A percentile compares a stretch with the other conserved stretches of the same genome.
Evolutionary conservation across 208 protist genomes (phyloP).

Genomic region (Crithidia brevicula): DNA sequence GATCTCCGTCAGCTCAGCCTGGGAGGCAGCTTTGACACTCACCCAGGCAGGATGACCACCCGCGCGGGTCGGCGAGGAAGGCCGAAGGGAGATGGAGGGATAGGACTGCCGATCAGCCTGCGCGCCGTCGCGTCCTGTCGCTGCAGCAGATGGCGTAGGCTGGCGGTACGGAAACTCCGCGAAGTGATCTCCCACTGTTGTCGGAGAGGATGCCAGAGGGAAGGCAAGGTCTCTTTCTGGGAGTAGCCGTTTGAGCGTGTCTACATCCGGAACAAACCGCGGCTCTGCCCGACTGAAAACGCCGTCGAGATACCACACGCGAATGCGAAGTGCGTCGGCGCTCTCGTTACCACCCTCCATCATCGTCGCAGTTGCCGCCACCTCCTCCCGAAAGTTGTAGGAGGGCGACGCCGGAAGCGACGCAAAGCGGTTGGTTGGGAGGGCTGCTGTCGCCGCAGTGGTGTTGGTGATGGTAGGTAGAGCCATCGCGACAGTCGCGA

Average conservation of each 20-base stretch:
- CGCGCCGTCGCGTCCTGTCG: background rate
- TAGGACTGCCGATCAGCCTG: background rate
- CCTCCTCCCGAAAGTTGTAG: background rate
- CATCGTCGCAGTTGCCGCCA: background rate
- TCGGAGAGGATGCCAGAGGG: background rate
- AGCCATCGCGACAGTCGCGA: background rate
- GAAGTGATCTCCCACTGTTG: conserved; percentile 11
- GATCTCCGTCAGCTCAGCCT: conserved; percentile 30
- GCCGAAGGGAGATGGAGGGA: conserved; percentile 7
- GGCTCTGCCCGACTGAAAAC: conserved; percentile 7
- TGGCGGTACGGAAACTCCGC: background rate
- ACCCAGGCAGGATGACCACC: conserved; percentile 41
- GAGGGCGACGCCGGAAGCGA: background rate
- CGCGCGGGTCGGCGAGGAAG: background rate
- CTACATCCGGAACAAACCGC: conserved; percentile 15
- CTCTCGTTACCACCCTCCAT: background rate
- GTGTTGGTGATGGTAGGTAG: background rate
- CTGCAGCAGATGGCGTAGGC: background rate
- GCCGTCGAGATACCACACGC: conserved; percentile 29
- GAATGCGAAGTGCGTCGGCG: conserved; percentile 13
- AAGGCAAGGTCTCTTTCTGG: conserved; percentile 1
- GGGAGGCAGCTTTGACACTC: conserved; percentile 27
- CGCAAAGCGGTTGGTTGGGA: no score
- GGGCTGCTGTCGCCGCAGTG: background rate
- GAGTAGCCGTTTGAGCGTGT: conserved; percentile 19